phyloP scores from a whole-genome alignment of 2,329 filamentous ascomycete genomes.

The Pseudocercospora crystallina region DNA sequence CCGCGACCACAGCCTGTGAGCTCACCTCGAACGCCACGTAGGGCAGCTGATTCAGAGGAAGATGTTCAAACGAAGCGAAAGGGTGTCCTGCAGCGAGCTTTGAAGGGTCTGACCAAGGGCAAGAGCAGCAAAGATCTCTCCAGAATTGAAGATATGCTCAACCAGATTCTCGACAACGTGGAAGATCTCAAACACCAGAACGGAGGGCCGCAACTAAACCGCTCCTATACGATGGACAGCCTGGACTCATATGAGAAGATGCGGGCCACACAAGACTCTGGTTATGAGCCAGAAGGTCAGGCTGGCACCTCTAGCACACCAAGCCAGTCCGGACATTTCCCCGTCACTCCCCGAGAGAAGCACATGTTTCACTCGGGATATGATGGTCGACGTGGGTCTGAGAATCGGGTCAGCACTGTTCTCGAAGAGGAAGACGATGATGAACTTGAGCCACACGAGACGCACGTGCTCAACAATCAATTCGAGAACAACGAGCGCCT shows the following conservation, averaged over 20 bases:
- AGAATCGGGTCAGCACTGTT: conserved; percentile 87
- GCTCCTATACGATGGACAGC: conserved; percentile 43
- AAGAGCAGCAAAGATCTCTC: conserved; percentile 76
- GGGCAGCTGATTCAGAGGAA: conserved; percentile 53
- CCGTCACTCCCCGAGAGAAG: conserved; percentile 32
- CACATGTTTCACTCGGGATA: conserved; percentile 50
- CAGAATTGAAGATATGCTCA: conserved; percentile 56
- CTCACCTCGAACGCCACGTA: conserved; percentile 55
- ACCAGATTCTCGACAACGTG: conserved; percentile 88
- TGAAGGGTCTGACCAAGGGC: conserved; percentile 77
- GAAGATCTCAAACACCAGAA: conserved; percentile 58
- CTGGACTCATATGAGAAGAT: conserved; percentile 70
- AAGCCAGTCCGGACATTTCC: conserved; percentile 72
- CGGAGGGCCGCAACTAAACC: conserved; percentile 25
- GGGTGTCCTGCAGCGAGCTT: conserved; percentile 90
- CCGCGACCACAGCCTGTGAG: conserved; percentile 78
- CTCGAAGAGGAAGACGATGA: conserved; percentile 81
- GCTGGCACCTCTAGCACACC: conserved; percentile 72
- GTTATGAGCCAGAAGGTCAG: conserved; percentile 81
- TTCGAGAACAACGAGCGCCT: conserved; percentile 61
- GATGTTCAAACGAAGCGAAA: conserved; percentile 74
- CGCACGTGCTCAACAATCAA: conserved; percentile 51
- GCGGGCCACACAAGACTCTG: conserved; percentile 66
- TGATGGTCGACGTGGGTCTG: conserved; percentile 57
- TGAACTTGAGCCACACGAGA: conserved; percentile 66